phyloP scores from a whole-genome alignment of 305 asterid species.

The Rubia tinctorum region DNA sequence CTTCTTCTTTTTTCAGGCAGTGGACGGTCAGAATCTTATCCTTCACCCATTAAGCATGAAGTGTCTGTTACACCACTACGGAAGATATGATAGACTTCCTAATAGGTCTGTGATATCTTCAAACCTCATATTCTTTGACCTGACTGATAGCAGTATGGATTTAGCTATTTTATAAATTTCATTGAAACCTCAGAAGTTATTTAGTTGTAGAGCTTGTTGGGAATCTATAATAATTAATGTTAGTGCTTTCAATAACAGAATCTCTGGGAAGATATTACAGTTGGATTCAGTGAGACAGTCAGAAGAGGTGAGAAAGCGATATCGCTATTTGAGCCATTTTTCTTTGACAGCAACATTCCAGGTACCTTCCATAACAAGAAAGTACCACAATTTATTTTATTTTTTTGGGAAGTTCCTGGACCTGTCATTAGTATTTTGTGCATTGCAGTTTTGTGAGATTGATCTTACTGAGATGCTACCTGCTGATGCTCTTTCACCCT shows the following conservation, averaged over 20 bases:
- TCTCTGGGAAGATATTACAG: conserved; percentile 79
- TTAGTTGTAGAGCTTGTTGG: background rate
- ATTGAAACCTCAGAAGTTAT: background rate
- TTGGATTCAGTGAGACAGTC: conserved; percentile 85
- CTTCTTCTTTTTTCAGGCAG: conserved; percentile 48
- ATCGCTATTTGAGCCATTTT: conserved; percentile 92
- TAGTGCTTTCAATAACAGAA: conserved; percentile 44
- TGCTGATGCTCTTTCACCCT: conserved; percentile 76
- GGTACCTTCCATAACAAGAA: conserved; percentile 37
- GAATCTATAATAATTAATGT: background rate
- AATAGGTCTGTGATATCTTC: conserved; percentile 45
- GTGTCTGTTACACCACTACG: conserved; percentile 88
- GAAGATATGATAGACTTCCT: conserved; percentile 75
- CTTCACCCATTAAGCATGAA: conserved; percentile 92
- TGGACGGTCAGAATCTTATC: conserved; percentile 90
- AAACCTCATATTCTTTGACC: background rate
- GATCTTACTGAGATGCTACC: conserved; percentile 58
- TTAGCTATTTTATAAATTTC: background rate
- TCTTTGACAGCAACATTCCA: conserved; percentile 91
- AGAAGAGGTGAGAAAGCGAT: conserved; percentile 85
- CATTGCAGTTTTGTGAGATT: conserved; percentile 85
- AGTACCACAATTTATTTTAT: background rate
- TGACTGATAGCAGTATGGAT: background rate
- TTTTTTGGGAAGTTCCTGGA: conserved; percentile 7
- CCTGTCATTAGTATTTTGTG: conserved; percentile 17